Conservation (phyloP, 345 rosid species). For the Gossypium thurberi region DNA sequence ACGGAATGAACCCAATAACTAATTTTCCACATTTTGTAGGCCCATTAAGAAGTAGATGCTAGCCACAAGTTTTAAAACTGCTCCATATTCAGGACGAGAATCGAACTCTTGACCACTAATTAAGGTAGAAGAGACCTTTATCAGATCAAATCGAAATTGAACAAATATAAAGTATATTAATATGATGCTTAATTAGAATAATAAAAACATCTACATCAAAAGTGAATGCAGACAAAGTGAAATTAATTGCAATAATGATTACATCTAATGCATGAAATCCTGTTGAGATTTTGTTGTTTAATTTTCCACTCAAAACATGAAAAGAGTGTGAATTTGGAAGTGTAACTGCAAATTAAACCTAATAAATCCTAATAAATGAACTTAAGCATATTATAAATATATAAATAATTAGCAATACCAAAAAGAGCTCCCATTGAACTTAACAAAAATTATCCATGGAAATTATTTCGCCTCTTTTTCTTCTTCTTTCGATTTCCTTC, state of each 20-base stretch:
- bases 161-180: too few species aligned
- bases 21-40: rapidly evolving
- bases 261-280: not conserved
- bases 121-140: rapidly evolving
- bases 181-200: rapidly evolving
- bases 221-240: not conserved
- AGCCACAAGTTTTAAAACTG: too few species aligned
- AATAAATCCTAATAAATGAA: not conserved
- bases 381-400: too few species aligned
- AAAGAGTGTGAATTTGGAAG: not conserved
- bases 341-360: conserved; percentile 1
- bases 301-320: not conserved
- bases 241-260: not conserved
- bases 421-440: too few species aligned
- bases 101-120: rapidly evolving
- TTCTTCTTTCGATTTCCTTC: not conserved
- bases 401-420: not conserved
- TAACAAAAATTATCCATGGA: not conserved
- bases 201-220: too few species aligned
- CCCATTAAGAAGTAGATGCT: rapidly evolving
- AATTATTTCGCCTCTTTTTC: not conserved
- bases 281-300: not conserved
- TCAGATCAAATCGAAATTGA: rapidly evolving
- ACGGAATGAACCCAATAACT: rapidly evolving
- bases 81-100: rapidly evolving